Evolutionary conservation across 1,284 basidiomycete species (phyloP).

Genomic region (Fistulina hepatica): DNA sequence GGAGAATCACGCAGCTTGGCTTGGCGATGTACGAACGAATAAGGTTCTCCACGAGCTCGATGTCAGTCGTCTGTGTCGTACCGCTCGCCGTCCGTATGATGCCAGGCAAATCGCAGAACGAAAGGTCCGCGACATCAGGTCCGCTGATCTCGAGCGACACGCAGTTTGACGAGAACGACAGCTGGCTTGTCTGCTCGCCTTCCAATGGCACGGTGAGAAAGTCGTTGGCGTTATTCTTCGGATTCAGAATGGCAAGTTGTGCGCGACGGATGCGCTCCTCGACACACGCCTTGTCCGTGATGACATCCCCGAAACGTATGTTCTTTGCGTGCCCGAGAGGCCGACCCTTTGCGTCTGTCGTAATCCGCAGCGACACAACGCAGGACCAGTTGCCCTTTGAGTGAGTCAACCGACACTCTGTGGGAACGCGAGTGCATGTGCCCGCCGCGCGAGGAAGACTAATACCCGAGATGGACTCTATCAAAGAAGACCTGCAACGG

Average conservation of each 20-base stretch:
- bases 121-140: slow-evolving; percentile 57
- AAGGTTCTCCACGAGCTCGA: slow-evolving; percentile 50
- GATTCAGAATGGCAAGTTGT: slow-evolving; percentile 63
- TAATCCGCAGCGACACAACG: slow-evolving; percentile 42
- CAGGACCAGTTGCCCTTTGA: slow-evolving; percentile 47
- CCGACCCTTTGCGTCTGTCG: slow-evolving; percentile 34
- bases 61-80: slow-evolving; percentile 40
- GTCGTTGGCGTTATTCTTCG: slow-evolving; percentile 23
- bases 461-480: slow-evolving; percentile 65
- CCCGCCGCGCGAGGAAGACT: slow-evolving; percentile 50
- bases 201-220: slow-evolving; percentile 31
- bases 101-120: slow-evolving; percentile 64
- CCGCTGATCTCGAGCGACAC: slow-evolving; percentile 61
- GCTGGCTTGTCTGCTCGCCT: slow-evolving; percentile 21
- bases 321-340: slow-evolving; percentile 30
- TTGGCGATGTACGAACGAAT: slow-evolving; percentile 50
- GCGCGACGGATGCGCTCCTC: slow-evolving; percentile 59
- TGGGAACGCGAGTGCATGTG: slow-evolving; percentile 68
- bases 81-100: too few species aligned
- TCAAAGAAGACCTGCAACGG: slow-evolving; percentile 64
- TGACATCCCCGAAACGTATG: slow-evolving; percentile 40
- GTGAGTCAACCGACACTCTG: slow-evolving; percentile 49
- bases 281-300: slow-evolving; percentile 41
- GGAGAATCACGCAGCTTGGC: slow-evolving; percentile 55
- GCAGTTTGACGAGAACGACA: slow-evolving; percentile 52